These are phyloP conservation scores for Dioszegia aurantiaca DNA, from an alignment of 768 basidiomycete species.

Conservation along the genomic window DNA sequence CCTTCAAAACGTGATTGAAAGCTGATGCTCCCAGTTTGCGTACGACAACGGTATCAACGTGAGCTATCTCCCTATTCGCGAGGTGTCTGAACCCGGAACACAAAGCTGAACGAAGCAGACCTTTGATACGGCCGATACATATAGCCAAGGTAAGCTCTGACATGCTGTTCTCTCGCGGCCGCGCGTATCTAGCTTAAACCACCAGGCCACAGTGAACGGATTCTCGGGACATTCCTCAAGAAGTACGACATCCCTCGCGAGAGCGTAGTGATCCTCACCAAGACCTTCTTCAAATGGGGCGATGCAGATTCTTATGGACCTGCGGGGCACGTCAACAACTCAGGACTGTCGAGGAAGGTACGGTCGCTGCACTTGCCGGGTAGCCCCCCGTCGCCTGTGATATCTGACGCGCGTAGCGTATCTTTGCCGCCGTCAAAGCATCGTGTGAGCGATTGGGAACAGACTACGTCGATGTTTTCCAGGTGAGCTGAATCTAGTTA, in stretches of 20 bases:
- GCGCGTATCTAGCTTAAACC: constrained; percentile 1
- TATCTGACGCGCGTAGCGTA: constrained; percentile 54
- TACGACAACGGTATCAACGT: constrained; percentile 47
- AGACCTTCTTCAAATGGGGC: constrained; percentile 54
- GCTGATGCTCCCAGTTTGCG: constrained; percentile 22
- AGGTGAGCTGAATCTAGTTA: constrained; percentile 46
- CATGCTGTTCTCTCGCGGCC: not conserved
- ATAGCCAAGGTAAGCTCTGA: constrained; percentile 18
- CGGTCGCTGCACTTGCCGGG: not conserved
- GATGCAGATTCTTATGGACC: constrained; percentile 17
- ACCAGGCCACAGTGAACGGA: constrained; percentile 59
- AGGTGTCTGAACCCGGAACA: not conserved
- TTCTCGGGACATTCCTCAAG: constrained; percentile 72
- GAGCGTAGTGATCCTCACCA: constrained; percentile 74
- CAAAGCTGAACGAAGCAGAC: constrained; percentile 6
- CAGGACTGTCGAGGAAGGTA: constrained; percentile 29
- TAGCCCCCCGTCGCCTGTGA: too few species aligned
- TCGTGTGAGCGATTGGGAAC: constrained; percentile 66
- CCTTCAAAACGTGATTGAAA: too few species aligned
- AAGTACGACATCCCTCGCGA: constrained; percentile 64
- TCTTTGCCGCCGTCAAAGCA: constrained; percentile 62
- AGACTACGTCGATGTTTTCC: constrained; percentile 73
- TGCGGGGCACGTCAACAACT: constrained; percentile 23
- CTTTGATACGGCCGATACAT: constrained; percentile 40
- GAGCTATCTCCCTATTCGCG: constrained; percentile 4